phyloP scores from a whole-genome alignment of 1,284 basidiomycete genomes.

The Ceratobasidium sp. region DNA sequence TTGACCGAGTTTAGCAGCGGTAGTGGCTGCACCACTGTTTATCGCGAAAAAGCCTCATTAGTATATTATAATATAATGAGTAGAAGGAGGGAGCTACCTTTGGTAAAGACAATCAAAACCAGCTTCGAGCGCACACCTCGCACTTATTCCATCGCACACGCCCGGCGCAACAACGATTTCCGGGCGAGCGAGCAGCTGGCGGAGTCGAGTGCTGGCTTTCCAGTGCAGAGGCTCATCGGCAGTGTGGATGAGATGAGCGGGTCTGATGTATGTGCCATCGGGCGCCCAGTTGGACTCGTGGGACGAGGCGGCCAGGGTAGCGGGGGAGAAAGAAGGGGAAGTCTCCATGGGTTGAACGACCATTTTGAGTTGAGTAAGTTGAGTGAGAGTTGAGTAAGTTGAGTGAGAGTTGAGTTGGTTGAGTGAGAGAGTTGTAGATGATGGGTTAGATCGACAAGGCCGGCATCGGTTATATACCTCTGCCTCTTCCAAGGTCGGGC shows the following conservation, averaged over 20 bases:
- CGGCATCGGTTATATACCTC: no score
- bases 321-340: background rate
- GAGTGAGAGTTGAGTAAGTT: no score
- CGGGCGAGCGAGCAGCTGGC: conserved; percentile 78
- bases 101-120: conserved; percentile 81
- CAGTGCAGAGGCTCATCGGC: conserved; percentile 62
- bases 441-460: no score
- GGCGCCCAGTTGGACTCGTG: background rate
- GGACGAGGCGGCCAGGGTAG: background rate
- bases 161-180: conserved; percentile 83
- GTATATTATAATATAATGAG: no score
- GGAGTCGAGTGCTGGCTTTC: conserved; percentile 74
- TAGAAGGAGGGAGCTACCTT: conserved; percentile 53
- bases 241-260: conserved; percentile 30
- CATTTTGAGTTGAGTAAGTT: no score
- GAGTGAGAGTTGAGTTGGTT: conserved; percentile 65
- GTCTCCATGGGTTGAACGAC: conserved; percentile 25
- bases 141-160: conserved; percentile 66
- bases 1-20: conserved; percentile 77
- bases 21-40: conserved; percentile 79
- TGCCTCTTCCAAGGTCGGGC: no score
- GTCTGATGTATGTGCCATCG: conserved; percentile 15
- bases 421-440: no score
- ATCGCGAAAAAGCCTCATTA: no score
- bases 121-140: conserved; percentile 78